Evolutionary conservation across 345 rosid species (phyloP).

Genomic region (Ceriops decandra): DNA sequence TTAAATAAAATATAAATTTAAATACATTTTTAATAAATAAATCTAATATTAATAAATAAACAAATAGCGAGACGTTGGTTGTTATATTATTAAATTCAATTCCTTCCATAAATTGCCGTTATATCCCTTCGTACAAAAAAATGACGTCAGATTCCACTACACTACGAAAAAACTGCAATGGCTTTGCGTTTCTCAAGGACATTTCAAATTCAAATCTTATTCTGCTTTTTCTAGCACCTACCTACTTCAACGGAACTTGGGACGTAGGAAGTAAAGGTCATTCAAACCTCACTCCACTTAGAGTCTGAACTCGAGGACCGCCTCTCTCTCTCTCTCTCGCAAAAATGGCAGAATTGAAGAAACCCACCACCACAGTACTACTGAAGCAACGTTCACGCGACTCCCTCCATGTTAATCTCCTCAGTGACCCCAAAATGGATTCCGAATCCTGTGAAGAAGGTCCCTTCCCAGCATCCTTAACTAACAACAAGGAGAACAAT

Average conservation of each 20-base stretch:
- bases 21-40: no score
- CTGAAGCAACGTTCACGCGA: constrained; percentile 31
- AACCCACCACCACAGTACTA: constrained; percentile 12
- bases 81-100: no score
- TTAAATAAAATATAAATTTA: no score
- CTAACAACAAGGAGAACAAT: constrained; percentile 47
- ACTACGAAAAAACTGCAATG: not conserved
- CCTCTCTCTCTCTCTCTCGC: not conserved
- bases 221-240: not conserved
- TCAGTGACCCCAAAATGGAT: constrained; percentile 33
- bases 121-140: not conserved
- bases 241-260: not conserved
- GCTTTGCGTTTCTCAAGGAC: not conserved
- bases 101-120: no score
- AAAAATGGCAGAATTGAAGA: constrained; percentile 27
- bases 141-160: not conserved
- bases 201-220: not conserved
- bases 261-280: not conserved
- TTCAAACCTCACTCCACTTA: not conserved
- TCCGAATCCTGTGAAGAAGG: constrained; percentile 40
- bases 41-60: no score
- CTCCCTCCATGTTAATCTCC: constrained; percentile 40
- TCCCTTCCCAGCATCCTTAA: constrained; percentile 4
- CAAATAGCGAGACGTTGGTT: no score
- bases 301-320: not conserved